Base-by-base conservation (phyloP, 176 grass and related monocot genomes). In the Secale cereale region DNA sequence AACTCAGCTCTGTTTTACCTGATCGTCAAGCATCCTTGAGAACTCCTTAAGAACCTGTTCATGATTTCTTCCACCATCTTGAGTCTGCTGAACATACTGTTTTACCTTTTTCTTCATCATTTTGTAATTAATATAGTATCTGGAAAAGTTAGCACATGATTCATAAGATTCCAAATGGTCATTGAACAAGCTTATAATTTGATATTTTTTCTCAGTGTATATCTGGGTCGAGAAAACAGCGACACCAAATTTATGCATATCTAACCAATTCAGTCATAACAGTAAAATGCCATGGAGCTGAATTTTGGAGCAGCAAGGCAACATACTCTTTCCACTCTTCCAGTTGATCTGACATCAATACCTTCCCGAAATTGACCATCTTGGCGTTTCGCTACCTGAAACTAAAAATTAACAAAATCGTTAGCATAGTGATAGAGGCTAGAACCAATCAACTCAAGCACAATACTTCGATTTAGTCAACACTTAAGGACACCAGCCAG, bases 21-120 rank as follows among this genome's bases (percentile, higher is more conserved):
- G 86, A n/a, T 98, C 91, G 25, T 98, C 96, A 80, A 98, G 89
- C 54, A 95, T 82, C 79, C 81, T 90, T 76, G 96, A 94, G 81
- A 98, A 98, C 84, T 98, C 96, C 76, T 95, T 95, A 70, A 95
- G 90, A 73, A 98, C 86, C 70, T 89, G 80, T 30, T 87, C 79
- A 33, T 59, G 87, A 66, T 89, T 80, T 86, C 84, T 89, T 85
- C 83, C 91, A 45, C 77, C 79, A 65, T 33, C 73, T 78, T 91
- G 85, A 16, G 81, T 93, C 74, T 95, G 96, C 81, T 95, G 96
- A 26, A 87, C 85, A 83, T 94, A 98, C 76, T 92, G 93, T 52
- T 95, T 98, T 78, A 98, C 81, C 82, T 94, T 98, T 86, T 98
- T 98, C 93, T 95, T 98, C 96, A 95, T 98, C 91, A 95, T 92